Evolutionary conservation across 2,329 filamentous ascomycete species (phyloP).

Genomic region (Fusarium tupiense): DNA sequence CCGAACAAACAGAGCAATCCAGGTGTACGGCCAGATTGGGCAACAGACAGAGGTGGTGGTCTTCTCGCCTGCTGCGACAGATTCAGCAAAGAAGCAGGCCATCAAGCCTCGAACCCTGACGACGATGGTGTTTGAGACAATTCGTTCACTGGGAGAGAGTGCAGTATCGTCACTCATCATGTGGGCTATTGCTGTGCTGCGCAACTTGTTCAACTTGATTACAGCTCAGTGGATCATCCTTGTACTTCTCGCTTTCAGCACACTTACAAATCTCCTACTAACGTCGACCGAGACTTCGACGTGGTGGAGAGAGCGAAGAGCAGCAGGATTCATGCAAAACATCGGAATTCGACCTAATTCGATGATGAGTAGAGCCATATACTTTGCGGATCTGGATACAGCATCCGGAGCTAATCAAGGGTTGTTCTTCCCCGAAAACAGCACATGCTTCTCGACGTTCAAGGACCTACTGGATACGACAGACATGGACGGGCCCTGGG

Average conservation of each 20-base stretch:
- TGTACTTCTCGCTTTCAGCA: conserved; percentile 72
- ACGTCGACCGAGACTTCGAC: conserved; percentile 76
- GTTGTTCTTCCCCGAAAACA: conserved; percentile 54
- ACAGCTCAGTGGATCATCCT: conserved; percentile 81
- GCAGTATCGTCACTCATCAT: conserved; percentile 80
- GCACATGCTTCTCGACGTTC: conserved; percentile 71
- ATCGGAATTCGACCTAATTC: conserved; percentile 82
- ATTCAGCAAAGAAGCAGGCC: conserved; percentile 63
- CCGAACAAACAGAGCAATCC: conserved; percentile 79
- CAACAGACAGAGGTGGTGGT: conserved; percentile 71
- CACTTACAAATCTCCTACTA: conserved; percentile 77
- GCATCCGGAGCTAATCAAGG: conserved; percentile 55
- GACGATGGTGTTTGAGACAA: conserved; percentile 76
- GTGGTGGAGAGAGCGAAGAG: conserved; percentile 89
- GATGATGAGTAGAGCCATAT: conserved; percentile 87
- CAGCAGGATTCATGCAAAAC: conserved; percentile 81
- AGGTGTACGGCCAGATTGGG: conserved; percentile 81
- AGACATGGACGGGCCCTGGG: conserved; percentile 66
- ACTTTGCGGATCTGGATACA: conserved; percentile 81
- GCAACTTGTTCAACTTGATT: conserved; percentile 72
- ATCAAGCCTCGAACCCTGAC: conserved; percentile 71
- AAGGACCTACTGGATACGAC: conserved; percentile 65
- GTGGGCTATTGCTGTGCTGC: conserved; percentile 74
- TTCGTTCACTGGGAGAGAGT: conserved; percentile 78
- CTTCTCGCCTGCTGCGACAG: conserved; percentile 63